Conservation (phyloP, 495 filamentous ascomycete species). For the Penicillium verhagenii region DNA sequence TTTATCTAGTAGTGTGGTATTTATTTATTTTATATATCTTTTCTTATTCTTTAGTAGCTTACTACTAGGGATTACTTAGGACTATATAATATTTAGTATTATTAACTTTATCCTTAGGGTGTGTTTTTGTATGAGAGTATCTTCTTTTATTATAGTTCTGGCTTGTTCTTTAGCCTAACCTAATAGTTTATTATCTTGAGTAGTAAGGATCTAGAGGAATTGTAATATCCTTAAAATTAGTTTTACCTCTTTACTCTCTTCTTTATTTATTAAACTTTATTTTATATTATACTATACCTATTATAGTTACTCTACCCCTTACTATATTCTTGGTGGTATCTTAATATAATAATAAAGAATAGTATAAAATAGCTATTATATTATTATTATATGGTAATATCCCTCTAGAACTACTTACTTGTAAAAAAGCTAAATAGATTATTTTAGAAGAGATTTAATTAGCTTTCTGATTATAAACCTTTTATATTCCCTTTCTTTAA, state of each 20-base stretch:
- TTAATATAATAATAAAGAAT: background rate
- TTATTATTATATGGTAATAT: background rate
- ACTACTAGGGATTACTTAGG: conserved; percentile 10
- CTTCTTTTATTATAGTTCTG: conserved; percentile 10
- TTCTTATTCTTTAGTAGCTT: conserved; percentile 6
- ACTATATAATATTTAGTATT: background rate
- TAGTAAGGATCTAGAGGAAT: conserved; percentile 11
- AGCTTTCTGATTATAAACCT: background rate
- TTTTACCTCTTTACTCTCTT: too few relatives aligned
- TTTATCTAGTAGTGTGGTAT: conserved; percentile 27
- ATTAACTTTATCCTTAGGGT: conserved; percentile 1
- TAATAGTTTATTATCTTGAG: conserved; percentile 16
- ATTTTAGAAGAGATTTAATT: background rate
- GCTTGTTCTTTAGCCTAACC: conserved; percentile 21
- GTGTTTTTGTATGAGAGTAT: conserved; percentile 7
- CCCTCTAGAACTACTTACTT: background rate
- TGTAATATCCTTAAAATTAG: too few relatives aligned
- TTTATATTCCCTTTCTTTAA: background rate
- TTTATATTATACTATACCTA: too few relatives aligned
- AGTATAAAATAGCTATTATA: conserved; percentile 2
- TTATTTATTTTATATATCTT: conserved; percentile 14
- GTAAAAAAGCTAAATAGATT: conserved; percentile 1
- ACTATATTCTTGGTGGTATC: background rate
- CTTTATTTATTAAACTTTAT: too few relatives aligned
- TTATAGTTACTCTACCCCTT: too few relatives aligned